These are phyloP conservation scores for Isabelozyma heimii DNA, from an alignment of 805 yeast species.

Conservation along the genomic window DNA sequence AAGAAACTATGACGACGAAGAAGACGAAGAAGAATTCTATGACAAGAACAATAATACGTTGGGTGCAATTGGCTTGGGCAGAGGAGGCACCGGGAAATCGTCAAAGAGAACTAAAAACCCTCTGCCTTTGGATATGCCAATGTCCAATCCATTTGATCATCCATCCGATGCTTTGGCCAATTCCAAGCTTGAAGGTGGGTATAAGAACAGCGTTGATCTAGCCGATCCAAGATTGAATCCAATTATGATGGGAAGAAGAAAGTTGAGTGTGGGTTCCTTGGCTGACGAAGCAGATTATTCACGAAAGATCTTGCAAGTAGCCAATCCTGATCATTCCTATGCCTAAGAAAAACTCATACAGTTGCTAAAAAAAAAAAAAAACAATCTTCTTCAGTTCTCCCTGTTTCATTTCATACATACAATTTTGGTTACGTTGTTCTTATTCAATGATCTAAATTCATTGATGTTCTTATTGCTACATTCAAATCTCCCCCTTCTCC, in stretches of 20 bases:
- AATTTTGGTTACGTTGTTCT: background rate
- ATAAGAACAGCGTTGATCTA: slow-evolving; percentile 8
- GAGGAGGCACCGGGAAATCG: slow-evolving; percentile 16
- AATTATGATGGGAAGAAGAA: slow-evolving; percentile 75
- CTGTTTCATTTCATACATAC: background rate
- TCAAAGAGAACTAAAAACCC: slow-evolving; percentile 17
- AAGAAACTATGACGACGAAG: slow-evolving; percentile 25
- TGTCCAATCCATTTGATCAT: slow-evolving; percentile 61
- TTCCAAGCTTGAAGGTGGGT: slow-evolving; percentile 12
- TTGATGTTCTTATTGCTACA: too few relatives aligned
- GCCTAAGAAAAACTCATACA: background rate
- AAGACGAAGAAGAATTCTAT: slow-evolving; percentile 37
- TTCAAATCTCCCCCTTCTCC: background rate
- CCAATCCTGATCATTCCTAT: slow-evolving; percentile 71
- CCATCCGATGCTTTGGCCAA: slow-evolving; percentile 48
- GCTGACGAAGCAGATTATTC: slow-evolving; percentile 85
- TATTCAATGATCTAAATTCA: background rate
- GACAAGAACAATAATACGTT: slow-evolving; percentile 21
- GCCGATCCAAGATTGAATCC: slow-evolving; percentile 70
- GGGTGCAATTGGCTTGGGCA: slow-evolving; percentile 7
- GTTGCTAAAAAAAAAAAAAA: background rate
- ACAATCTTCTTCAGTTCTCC: background rate
- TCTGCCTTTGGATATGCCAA: slow-evolving; percentile 35
- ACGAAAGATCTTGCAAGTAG: slow-evolving; percentile 78
- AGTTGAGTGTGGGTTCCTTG: slow-evolving; percentile 81